Evolutionary conservation across 345 rosid genomes (phyloP), one percentile per base, ranked within the genome.

Genomic region (Psidium guajava): DNA sequence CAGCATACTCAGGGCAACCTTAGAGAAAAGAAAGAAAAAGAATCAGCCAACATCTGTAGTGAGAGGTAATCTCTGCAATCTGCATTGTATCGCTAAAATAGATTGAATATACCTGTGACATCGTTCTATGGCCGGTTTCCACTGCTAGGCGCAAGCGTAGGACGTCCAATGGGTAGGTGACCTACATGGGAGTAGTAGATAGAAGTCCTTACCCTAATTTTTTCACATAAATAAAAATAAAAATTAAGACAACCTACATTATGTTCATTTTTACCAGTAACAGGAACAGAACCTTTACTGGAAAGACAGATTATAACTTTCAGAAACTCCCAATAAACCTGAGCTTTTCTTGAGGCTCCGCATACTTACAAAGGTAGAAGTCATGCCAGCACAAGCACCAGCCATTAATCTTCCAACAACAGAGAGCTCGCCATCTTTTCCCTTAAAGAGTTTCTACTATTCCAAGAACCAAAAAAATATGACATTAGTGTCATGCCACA

Each of bases 321-420:
- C 77, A 69, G 44, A 69, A 32, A 32, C 47, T 32, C 24, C 44
- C 47, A 69, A 69, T 16, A 32, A 32, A 32, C 22, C 77, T 2
- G 24, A 69, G 0, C 77, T 36, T 69, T 83, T 47, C 21, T 86
- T 47, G 28, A 82, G 86, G 25, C 32, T 82, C 69, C 21, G 49
- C 54, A 84, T 64, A 93, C 98, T 92, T 85, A 96, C 99, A 89
- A 95, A 92, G 89, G 99, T 97, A 83, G 99, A 97, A 20, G 99
- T 95, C 98, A 97, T 97, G 91, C 99, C 99, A 89, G 99, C 99
- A 92, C 99, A 96, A 91, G 99, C 99, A 88, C 99, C 99, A 0
- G 99, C 99, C 0, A 94, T 96, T 85, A 97, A 97, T 92, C 99
- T 97, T 87, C 96, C 99, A 28, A 95, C 84, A 85, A 97, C 93